These are phyloP conservation scores for Acacia concinna DNA, from an alignment of 331 rosid genomes.

Conservation along the genomic window DNA sequence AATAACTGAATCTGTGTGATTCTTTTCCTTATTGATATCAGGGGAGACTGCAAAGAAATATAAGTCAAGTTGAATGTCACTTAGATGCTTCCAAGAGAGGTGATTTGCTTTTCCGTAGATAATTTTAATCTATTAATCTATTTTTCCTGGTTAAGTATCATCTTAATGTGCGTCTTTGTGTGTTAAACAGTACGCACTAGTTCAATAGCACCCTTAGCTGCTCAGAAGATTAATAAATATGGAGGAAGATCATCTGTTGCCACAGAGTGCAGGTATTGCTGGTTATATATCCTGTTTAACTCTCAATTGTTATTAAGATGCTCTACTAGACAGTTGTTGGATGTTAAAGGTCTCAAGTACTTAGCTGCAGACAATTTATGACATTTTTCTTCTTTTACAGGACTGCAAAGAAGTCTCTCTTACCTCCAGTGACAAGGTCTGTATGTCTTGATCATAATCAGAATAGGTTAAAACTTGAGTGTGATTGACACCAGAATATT, in stretches of 20 bases:
- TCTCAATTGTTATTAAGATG: slow-evolving; percentile 8
- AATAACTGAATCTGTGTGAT: neutral
- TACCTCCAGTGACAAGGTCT: slow-evolving; percentile 58
- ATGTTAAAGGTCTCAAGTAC: slow-evolving; percentile 1
- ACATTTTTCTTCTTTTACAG: slow-evolving; percentile 38
- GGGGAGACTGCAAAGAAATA: slow-evolving; percentile 48
- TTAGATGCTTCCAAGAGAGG: slow-evolving; percentile 50
- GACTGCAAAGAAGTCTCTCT: slow-evolving; percentile 41
- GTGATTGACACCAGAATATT: slow-evolving; percentile 34
- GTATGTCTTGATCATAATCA: slow-evolving; percentile 13
- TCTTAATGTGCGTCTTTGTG: slow-evolving; percentile 3
- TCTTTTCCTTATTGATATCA: slow-evolving; percentile 28
- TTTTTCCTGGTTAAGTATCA: slow-evolving; percentile 20
- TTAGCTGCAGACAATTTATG: slow-evolving; percentile 3
- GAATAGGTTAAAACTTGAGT: slow-evolving; percentile 17
- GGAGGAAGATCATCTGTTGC: slow-evolving; percentile 42
- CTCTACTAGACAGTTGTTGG: neutral
- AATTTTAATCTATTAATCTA: neutral
- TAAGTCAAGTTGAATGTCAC: slow-evolving; percentile 37
- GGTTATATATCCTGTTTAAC: slow-evolving; percentile 25
- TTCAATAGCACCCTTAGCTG: slow-evolving; percentile 39
- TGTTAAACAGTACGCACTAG: slow-evolving; percentile 27
- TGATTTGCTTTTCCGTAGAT: slow-evolving; percentile 31
- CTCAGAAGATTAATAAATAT: slow-evolving; percentile 41
- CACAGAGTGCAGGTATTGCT: slow-evolving; percentile 65